These are phyloP conservation scores for Drechslerella dactyloides DNA, from an alignment of 2,329 filamentous ascomycete species.

Conservation along the genomic window DNA sequence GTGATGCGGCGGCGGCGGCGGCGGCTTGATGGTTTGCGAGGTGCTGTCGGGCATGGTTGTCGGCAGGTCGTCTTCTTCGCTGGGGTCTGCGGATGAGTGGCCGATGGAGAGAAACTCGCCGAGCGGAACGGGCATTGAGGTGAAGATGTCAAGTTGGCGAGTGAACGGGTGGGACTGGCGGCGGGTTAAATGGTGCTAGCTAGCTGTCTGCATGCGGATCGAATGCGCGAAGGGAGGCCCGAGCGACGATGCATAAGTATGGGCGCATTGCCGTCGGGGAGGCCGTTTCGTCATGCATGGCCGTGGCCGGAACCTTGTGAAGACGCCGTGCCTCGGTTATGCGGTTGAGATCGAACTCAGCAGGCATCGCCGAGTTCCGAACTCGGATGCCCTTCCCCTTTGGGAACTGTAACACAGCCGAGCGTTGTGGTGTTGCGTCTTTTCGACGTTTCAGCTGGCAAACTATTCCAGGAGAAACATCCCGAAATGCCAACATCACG, in stretches of 20 bases:
- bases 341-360: no score
- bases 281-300: neutral
- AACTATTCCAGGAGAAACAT: no score
- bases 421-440: no score
- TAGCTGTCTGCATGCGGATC: no score
- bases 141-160: neutral
- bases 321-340: constrained; percentile 6
- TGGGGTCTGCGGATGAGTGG: constrained; percentile 42
- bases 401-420: no score
- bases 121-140: constrained; percentile 38
- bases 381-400: no score
- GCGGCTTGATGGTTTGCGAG: constrained; percentile 45
- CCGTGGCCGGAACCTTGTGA: neutral
- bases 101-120: constrained; percentile 48
- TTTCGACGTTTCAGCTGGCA: no score
- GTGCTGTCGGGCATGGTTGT: constrained; percentile 46
- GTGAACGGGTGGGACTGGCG: neutral
- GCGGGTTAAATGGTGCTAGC: no score
- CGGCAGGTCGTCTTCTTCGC: constrained; percentile 21
- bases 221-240: no score
- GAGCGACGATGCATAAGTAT: no score
- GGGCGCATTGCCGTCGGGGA: neutral
- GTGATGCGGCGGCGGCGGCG: constrained; percentile 40
- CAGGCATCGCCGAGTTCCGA: no score
- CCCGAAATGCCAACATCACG: no score